Evolutionary conservation across 306 rosid genomes (phyloP).

Genomic region (Psophocarpus tetragonolobus): DNA sequence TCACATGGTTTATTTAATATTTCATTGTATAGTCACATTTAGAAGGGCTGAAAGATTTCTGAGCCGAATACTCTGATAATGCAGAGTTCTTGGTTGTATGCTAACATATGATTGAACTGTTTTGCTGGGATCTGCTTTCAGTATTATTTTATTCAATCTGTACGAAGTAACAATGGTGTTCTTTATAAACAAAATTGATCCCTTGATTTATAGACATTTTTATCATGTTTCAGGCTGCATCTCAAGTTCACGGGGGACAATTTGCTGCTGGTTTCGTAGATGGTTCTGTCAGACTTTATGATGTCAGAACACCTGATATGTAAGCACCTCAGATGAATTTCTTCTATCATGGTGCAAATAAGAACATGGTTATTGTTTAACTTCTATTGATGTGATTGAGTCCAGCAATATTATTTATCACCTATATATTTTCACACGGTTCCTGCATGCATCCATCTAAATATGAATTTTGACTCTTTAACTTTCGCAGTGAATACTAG

Average conservation of each 20-base stretch:
- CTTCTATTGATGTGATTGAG: constrained; percentile 21
- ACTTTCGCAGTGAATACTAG: background rate
- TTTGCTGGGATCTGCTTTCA: background rate
- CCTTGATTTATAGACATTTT: constrained; percentile 10
- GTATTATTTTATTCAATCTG: background rate
- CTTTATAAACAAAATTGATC: background rate
- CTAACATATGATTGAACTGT: background rate
- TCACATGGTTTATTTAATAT: background rate
- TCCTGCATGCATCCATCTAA: background rate
- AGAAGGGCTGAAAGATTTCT: background rate
- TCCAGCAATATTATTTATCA: background rate
- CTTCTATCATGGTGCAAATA: background rate
- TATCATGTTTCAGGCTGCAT: constrained; percentile 67
- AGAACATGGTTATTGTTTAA: background rate
- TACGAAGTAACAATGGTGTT: background rate
- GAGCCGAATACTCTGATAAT: background rate
- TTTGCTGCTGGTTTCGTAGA: constrained; percentile 96
- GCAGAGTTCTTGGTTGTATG: background rate
- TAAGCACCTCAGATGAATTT: constrained; percentile 50
- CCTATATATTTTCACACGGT: background rate
- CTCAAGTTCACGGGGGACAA: constrained; percentile 94
- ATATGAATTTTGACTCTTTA: constrained; percentile 10
- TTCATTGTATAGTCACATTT: background rate
- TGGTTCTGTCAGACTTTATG: constrained; percentile 89
- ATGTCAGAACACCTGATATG: constrained; percentile 82